Evolutionary conservation across 768 basidiomycete species (phyloP), one percentile per base, ranked within the genome.

Genomic region (Russula sp.): DNA sequence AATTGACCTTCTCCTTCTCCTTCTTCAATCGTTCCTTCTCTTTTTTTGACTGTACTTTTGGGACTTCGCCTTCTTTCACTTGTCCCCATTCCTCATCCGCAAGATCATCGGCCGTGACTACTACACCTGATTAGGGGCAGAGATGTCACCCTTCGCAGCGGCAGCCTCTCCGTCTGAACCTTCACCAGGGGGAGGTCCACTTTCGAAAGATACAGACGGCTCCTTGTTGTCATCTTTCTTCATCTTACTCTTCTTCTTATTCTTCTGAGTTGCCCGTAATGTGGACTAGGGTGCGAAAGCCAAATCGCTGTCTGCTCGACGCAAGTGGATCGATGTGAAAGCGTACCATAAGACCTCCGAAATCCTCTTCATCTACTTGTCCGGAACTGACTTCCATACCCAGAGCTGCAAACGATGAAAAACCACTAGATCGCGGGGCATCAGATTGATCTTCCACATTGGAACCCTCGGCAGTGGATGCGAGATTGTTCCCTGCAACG

Each of bases 11-110:
- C 79, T 97, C 94, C 57, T 86, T 85, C 76, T 98, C 95, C 78
- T 98, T 98, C 84, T 98, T 98, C 65, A 96, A 79, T 73, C 88
- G 88, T 74, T 98, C 95, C 78, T 98, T 98, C 80, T 98, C 92
- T 74, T 96, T 97, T 79, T 98, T 98, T 20, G 89, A 87, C 40
- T 97, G 76, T 36, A 96, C 73, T 75, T 88, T 86, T 4, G 79
- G 78, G 16, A 84, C 90, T 55, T 75, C 76, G 57, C 81, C 86
- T 34, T 82, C 38, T 38, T 38, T 38, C 38, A 38, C 14, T 38
- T 14, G 13, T 14, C 38, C 38, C 38, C 38, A 38, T 38, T 38
- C 38, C 14, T 16, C 79, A 58, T 82, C 80, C 14, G 79, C 79
- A 66, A 79, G 76, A 48, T 81, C 80, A 44, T 81, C 81, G 16